phyloP scores from a whole-genome alignment of 108 stramenopile species.

The Mediolabrus comicus region DNA sequence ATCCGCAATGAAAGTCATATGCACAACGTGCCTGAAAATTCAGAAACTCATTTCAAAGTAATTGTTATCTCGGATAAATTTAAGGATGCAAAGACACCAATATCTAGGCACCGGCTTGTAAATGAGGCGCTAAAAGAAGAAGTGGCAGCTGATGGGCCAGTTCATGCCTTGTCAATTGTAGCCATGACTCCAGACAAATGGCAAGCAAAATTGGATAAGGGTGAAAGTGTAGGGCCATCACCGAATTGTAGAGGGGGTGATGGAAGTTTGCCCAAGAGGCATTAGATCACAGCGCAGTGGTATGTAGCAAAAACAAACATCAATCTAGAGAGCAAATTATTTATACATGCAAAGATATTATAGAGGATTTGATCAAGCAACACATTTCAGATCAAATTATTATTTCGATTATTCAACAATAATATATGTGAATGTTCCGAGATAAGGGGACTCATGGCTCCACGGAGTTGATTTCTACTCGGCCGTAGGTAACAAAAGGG shows the following conservation, averaged over 20 bases:
- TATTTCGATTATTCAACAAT: no score
- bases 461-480: no score
- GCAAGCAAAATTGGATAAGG: conserved; percentile 54
- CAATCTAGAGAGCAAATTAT: no score
- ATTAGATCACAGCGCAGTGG: no score
- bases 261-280: conserved; percentile 61
- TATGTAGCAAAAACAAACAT: no score
- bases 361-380: no score
- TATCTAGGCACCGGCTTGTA: conserved; percentile 86
- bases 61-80: conserved; percentile 82
- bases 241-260: conserved; percentile 82
- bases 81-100: conserved; percentile 54
- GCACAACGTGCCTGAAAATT: conserved; percentile 86
- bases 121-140: conserved; percentile 76
- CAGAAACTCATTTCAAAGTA: conserved; percentile 97
- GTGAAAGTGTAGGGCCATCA: conserved; percentile 51
- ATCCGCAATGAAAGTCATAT: conserved; percentile 83
- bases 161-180: conserved; percentile 94
- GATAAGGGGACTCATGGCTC: no score
- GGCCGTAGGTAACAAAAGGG: no score
- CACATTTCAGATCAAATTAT: no score
- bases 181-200: conserved; percentile 95
- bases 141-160: conserved; percentile 69
- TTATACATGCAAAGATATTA: no score
- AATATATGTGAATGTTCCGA: no score